Percentiles rank a stretch among this genome's conserved stretches.
These are phyloP conservation scores for Sporothrix variecibatus DNA, from an alignment of 2,329 filamentous ascomycete species.

Conservation along the genomic window DNA sequence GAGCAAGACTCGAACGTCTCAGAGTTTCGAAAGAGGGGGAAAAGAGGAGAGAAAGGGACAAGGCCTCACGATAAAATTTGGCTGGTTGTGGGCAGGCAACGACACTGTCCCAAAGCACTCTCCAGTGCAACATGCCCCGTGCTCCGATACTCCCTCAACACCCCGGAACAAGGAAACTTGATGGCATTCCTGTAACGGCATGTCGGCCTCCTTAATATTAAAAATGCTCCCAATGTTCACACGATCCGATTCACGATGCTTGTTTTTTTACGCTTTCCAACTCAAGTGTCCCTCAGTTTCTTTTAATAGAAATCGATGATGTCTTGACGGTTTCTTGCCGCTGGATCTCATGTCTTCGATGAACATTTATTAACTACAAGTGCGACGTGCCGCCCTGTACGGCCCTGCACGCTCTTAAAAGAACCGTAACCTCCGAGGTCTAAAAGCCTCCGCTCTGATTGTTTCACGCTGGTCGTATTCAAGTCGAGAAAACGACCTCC, in stretches of 20 bases:
- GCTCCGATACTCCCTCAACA: background rate
- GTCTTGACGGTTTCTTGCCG: background rate
- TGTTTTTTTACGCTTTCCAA: background rate
- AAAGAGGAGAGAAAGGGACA: background rate
- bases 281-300: background rate
- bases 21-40: background rate
- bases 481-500: background rate
- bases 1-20: background rate
- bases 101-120: background rate
- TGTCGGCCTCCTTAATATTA: slow-evolving; percentile 11
- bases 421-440: background rate
- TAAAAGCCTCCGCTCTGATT: slow-evolving; percentile 12
- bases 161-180: background rate
- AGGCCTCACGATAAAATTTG: background rate
- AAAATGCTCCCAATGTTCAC: background rate
- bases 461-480: slow-evolving; percentile 10
- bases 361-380: background rate
- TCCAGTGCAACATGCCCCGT: slow-evolving; percentile 7
- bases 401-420: slow-evolving; percentile 6
- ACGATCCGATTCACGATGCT: background rate
- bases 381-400: background rate
- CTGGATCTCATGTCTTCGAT: slow-evolving; percentile 1
- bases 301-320: background rate
- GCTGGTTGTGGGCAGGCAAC: background rate
- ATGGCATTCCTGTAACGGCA: slow-evolving; percentile 17